Evolutionary conservation across 352 stramenopile species (phyloP).

Genomic region (Globisporangium ultimum): DNA sequence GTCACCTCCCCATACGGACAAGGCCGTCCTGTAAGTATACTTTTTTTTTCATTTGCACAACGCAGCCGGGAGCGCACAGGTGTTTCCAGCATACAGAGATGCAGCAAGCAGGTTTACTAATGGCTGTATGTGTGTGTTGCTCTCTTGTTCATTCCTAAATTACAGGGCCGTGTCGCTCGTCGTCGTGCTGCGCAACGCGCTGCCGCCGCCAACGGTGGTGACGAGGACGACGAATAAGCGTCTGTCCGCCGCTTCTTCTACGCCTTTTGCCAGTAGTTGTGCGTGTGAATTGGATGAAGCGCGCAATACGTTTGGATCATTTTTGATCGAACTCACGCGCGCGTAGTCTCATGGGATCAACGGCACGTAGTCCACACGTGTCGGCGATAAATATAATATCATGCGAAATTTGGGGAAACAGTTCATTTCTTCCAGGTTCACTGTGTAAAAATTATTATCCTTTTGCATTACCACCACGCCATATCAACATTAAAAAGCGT

Average conservation of each 20-base stretch:
- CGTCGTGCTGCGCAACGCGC: conserved; percentile 92
- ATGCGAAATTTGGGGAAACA: conserved; percentile 77
- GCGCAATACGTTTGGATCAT: conserved; percentile 10
- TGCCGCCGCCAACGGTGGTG: conserved; percentile 84
- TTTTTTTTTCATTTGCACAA: not conserved
- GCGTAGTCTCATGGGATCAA: conserved; percentile 29
- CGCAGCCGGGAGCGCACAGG: not conserved
- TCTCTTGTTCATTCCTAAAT: not conserved
- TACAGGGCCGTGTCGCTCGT: conserved; percentile 92
- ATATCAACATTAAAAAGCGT: not conserved
- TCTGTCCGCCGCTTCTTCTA: conserved; percentile 17
- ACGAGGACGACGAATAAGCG: conserved; percentile 84
- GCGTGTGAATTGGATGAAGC: conserved; percentile 4
- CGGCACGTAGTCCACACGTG: conserved; percentile 14
- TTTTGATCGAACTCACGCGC: no score
- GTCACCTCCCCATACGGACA: conserved; percentile 98
- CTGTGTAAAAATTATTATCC: conserved; percentile 1
- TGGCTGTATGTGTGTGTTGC: conserved; percentile 3
- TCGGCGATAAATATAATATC: conserved; percentile 73
- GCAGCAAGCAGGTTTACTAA: not conserved
- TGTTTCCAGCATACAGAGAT: not conserved
- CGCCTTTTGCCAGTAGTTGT: conserved; percentile 16
- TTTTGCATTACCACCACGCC: not conserved
- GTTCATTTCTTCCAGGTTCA: conserved; percentile 18
- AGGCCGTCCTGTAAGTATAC: conserved; percentile 78